These are phyloP conservation scores for Citeromyces hawaiiensis DNA, from an alignment of 1,139 yeast genomes.

Conservation along the genomic window DNA sequence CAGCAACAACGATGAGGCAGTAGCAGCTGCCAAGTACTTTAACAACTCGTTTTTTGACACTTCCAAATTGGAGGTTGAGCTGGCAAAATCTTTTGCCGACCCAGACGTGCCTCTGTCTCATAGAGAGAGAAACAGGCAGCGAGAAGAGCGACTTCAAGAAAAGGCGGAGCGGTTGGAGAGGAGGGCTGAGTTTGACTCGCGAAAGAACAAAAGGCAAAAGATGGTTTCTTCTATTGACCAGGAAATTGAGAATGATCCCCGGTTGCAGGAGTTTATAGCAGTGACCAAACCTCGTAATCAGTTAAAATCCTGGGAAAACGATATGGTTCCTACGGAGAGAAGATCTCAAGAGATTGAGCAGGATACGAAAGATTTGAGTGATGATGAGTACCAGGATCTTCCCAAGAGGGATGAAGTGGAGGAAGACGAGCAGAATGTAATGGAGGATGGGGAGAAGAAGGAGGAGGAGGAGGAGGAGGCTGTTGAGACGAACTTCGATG, in stretches of 20 bases:
- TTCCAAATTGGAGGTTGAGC: conserved; percentile 59
- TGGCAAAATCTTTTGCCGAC: conserved; percentile 80
- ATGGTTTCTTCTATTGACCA: conserved; percentile 29
- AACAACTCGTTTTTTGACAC: conserved; percentile 76
- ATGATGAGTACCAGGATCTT: conserved; percentile 54
- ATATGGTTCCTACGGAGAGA: conserved; percentile 37
- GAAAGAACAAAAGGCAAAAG: conserved; percentile 15
- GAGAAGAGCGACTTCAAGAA: conserved; percentile 35
- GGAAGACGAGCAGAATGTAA: conserved; percentile 18
- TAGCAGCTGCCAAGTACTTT: conserved; percentile 63
- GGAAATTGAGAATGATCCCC: conserved; percentile 50
- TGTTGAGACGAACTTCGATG: too few relatives aligned
- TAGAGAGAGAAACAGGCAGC: conserved; percentile 47
- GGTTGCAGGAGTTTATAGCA: conserved; percentile 67
- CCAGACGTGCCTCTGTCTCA: conserved; percentile 67
- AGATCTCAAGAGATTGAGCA: conserved; percentile 28
- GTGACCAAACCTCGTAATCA: conserved; percentile 68
- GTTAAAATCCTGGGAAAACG: conserved; percentile 66
- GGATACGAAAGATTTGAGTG: conserved; percentile 37
- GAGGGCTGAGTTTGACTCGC: conserved; percentile 28
- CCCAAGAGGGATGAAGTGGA: conserved; percentile 14
- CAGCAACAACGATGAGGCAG: conserved; percentile 60
- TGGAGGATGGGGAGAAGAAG: conserved; percentile 15
- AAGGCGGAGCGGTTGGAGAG: conserved; percentile 38
- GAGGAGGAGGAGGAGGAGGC: conserved; percentile 61